Base-by-base conservation (phyloP, 345 rosid species). In the Eucalyptus polybractea region DNA sequence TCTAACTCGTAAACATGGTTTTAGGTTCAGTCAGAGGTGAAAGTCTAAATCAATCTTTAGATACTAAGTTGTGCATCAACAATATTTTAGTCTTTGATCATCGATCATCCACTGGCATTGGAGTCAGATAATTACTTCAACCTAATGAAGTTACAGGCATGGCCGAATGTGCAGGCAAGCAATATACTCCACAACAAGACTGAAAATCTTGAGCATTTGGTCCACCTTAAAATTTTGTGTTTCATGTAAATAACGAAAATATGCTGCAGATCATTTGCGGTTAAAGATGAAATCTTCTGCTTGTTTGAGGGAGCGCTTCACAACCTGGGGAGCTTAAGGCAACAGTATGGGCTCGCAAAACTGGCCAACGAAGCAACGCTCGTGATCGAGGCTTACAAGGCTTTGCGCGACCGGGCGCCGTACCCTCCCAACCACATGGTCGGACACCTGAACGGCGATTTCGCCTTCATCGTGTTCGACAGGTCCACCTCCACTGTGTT, bases 311-410 rank as follows among this genome's bases (percentile, higher is more conserved):
- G 99, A 50, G 97, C 95, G 13, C 94, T 97, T 49, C 97, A 97
- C 91, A 97, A 97, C 93, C 40, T 96, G 89, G 99, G 97, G 85
- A 97, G 99, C 86, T 92, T 97, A 88, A 96, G 95, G 92, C 98
- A 97, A 91, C 98, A 97, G 86, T 96, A 97, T 50, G 99, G 99
- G 3, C 95, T 97, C 13, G 94, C 95, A 3, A 97, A 97, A 89
- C 93, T 94, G 7, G 96, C 95, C 25, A 96, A 95, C 86, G 99
- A 96, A 92, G 98, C 93, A 91, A 88, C 95, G 24, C 89, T 97
- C 89, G 97, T 97, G 42, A 96, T 97, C 37, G 99, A 97, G 92
- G 99, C 99, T 86, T 97, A 97, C 90, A 97, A 97, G 97, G 95
- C 99, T 65, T 97, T 96, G 37, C 97, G 99, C 37, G 99, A 97